Conservation (phyloP, 305 asterid genomes). For the Salvia sclarea region DNA sequence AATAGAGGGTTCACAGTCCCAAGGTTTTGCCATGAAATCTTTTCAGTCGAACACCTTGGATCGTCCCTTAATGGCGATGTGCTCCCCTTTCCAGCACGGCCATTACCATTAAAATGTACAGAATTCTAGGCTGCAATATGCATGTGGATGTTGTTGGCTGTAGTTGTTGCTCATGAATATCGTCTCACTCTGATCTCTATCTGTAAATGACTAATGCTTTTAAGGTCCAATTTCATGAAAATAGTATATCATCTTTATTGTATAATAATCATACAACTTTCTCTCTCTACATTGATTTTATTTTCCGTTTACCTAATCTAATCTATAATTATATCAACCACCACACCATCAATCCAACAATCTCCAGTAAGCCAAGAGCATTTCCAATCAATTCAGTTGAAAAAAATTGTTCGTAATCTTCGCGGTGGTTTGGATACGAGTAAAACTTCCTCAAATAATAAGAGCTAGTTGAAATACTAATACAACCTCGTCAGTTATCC, state of each 20-base stretch:
- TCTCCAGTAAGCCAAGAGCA: too few species aligned
- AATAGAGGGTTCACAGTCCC: conserved; percentile 55
- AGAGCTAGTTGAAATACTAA: not conserved
- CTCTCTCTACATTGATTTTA: not conserved
- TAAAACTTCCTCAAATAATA: not conserved
- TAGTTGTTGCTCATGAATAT: conserved; percentile 10
- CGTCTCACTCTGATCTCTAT: not conserved
- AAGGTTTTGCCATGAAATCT: conserved; percentile 58
- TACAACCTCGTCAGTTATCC: not conserved
- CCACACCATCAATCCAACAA: too few species aligned
- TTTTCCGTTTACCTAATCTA: not conserved
- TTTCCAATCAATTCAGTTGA: too few species aligned
- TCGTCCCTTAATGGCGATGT: conserved; percentile 53
- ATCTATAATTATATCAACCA: too few species aligned
- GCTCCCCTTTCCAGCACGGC: conserved; percentile 54
- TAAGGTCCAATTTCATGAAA: not conserved
- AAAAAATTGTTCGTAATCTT: too few species aligned
- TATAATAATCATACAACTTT: too few species aligned
- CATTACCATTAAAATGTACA: conserved; percentile 47
- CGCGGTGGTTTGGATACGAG: too few species aligned
- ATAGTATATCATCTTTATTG: not conserved
- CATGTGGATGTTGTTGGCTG: not conserved
- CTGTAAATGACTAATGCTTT: conserved; percentile 16
- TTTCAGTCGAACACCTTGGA: conserved; percentile 57
- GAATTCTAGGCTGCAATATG: not conserved